A percentile compares a stretch with the other conserved stretches of the same genome.
Evolutionary conservation across 2,329 filamentous ascomycete genomes (phyloP).

Genomic region (Canariomyces notabilis): DNA sequence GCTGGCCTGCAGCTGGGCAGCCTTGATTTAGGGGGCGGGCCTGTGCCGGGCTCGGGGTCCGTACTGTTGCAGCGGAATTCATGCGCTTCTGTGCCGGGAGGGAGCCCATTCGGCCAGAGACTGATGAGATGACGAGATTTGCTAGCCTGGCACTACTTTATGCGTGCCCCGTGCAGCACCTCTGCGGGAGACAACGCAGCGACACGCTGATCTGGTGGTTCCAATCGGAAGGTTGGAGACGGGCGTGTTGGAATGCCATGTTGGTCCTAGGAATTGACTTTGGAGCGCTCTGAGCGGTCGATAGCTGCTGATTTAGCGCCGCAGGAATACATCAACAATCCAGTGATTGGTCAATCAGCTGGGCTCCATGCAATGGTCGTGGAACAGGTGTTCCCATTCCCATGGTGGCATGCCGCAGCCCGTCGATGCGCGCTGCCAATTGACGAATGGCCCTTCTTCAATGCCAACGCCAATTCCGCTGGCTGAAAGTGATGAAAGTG

Average conservation of each 20-base stretch:
- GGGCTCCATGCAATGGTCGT: conserved; percentile 6
- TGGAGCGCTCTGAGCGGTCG: no score
- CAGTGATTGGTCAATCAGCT: background rate
- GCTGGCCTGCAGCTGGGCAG: no score
- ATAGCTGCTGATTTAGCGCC: no score
- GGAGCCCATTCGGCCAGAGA: conserved; percentile 15
- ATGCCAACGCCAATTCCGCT: conserved; percentile 2
- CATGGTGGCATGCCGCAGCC: background rate
- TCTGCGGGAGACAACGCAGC: conserved; percentile 12
- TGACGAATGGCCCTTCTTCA: conserved; percentile 4
- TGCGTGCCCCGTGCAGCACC: no score
- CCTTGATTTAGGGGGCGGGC: no score
- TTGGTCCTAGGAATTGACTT: no score
- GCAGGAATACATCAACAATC: no score
- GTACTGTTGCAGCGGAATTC: conserved; percentile 12
- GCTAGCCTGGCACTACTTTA: background rate
- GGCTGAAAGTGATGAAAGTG: no score
- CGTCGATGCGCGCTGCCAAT: background rate
- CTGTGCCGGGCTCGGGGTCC: no score
- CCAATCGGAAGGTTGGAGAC: no score
- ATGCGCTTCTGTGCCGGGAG: conserved; percentile 13
- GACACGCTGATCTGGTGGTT: conserved; percentile 3
- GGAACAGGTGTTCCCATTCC: conserved; percentile 1
- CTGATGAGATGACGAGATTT: conserved; percentile 1
- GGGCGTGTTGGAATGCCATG: no score